These are phyloP conservation scores for Tulasnella sp. DNA, from an alignment of 768 basidiomycete genomes.

Conservation along the genomic window DNA sequence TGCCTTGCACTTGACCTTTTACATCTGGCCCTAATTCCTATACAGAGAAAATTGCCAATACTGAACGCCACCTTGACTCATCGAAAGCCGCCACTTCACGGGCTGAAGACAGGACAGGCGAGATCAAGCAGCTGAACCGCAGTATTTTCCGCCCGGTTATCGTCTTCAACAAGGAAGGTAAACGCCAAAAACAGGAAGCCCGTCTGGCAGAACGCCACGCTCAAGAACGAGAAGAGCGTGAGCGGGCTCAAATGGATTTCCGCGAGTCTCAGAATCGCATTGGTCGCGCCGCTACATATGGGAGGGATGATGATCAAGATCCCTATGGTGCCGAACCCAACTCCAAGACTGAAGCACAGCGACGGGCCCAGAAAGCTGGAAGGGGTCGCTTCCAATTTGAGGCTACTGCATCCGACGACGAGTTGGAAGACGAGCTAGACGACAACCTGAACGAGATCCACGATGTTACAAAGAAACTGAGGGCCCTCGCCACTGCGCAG, in stretches of 20 bases:
- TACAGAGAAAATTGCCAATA: slow-evolving; percentile 77
- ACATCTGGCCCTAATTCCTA: not conserved
- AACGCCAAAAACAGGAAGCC: slow-evolving; percentile 75
- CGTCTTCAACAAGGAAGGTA: slow-evolving; percentile 84
- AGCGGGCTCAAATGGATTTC: slow-evolving; percentile 75
- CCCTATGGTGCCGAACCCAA: slow-evolving; percentile 24
- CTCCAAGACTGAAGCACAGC: slow-evolving; percentile 40
- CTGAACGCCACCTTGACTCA: slow-evolving; percentile 88
- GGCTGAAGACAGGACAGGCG: slow-evolving; percentile 87
- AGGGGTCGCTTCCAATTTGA: slow-evolving; percentile 87
- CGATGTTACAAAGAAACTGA: slow-evolving; percentile 62
- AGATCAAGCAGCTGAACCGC: slow-evolving; percentile 85
- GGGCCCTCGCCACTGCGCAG: slow-evolving; percentile 68
- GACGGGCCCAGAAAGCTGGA: slow-evolving; percentile 47
- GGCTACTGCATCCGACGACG: slow-evolving; percentile 78
- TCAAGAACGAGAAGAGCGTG: slow-evolving; percentile 70
- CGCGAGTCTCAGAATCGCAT: slow-evolving; percentile 79
- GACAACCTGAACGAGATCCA: slow-evolving; percentile 80
- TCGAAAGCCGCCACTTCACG: slow-evolving; percentile 75
- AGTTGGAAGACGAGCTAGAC: slow-evolving; percentile 88
- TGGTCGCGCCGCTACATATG: slow-evolving; percentile 42
- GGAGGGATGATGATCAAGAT: slow-evolving; percentile 26
- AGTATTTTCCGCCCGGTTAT: slow-evolving; percentile 91
- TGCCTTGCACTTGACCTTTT: slow-evolving; percentile 12
- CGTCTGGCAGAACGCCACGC: slow-evolving; percentile 78